Percentiles rank a stretch among this genome's conserved stretches.
phyloP scores from a whole-genome alignment of 176 grass and related monocot species.

The Lolium rigidum region DNA sequence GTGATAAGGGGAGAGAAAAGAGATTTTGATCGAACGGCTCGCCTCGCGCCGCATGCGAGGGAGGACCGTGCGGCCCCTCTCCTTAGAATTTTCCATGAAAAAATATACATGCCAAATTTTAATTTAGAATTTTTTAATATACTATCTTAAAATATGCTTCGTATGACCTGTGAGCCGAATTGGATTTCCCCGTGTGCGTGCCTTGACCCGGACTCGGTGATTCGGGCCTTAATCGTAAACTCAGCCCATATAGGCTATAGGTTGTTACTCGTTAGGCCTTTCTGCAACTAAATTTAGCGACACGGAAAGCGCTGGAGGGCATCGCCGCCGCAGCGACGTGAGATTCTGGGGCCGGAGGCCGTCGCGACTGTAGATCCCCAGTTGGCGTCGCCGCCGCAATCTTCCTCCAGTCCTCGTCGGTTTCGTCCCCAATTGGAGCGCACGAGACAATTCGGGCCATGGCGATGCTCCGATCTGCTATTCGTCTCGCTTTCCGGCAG shows the following conservation, averaged over 20 bases:
- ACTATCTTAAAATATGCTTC: no score
- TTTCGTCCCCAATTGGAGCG: background rate
- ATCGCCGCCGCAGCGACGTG: background rate
- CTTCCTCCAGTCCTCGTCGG: background rate
- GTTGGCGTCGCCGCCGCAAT: background rate
- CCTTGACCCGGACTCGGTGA: background rate
- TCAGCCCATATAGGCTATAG: background rate
- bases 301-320: background rate
- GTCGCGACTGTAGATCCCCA: background rate
- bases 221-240: background rate
- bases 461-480: slow-evolving; percentile 8
- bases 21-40: no score
- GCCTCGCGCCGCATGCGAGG: no score
- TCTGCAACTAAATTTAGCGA: background rate
- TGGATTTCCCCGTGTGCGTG: background rate
- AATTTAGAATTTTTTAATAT: no score
- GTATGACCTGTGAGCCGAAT: no score
- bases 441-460: background rate
- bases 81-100: no score
- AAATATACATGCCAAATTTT: no score
- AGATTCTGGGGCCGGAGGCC: background rate
- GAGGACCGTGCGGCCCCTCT: no score
- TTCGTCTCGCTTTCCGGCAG: background rate
- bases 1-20: no score
- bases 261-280: background rate